phyloP scores from a whole-genome alignment of 306 rosid genomes.

The Fagus sylvatica region DNA sequence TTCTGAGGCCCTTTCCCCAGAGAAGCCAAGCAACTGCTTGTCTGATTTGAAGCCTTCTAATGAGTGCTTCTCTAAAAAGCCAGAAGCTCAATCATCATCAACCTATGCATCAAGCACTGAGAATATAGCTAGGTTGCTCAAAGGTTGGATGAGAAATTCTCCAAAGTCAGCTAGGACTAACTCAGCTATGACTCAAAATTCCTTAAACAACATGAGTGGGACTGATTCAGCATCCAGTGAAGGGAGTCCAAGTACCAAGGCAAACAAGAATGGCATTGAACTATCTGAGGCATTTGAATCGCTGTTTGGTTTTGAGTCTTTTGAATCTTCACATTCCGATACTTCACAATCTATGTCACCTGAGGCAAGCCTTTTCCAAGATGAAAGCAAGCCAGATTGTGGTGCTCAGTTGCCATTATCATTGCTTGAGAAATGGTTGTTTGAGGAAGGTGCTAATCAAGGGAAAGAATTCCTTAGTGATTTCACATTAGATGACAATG shows the following conservation, averaged over 20 bases:
- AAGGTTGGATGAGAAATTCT: slow-evolving; percentile 49
- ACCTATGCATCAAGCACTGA: slow-evolving; percentile 58
- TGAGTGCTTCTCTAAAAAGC: background rate
- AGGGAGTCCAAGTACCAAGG: slow-evolving; percentile 27
- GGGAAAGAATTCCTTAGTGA: slow-evolving; percentile 47
- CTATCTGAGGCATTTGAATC: slow-evolving; percentile 46
- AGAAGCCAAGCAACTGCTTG: slow-evolving; percentile 23
- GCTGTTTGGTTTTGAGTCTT: slow-evolving; percentile 56
- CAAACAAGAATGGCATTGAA: slow-evolving; percentile 26
- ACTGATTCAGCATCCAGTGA: slow-evolving; percentile 60
- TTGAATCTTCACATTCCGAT: slow-evolving; percentile 66
- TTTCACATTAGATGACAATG: slow-evolving; percentile 29
- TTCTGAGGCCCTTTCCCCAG: slow-evolving; percentile 70
- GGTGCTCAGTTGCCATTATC: slow-evolving; percentile 45
- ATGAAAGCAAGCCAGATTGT: slow-evolving; percentile 47
- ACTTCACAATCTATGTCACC: slow-evolving; percentile 58
- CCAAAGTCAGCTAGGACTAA: slow-evolving; percentile 25
- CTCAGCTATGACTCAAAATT: slow-evolving; percentile 31
- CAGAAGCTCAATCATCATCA: slow-evolving; percentile 8
- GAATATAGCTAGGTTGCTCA: slow-evolving; percentile 49
- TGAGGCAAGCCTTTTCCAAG: slow-evolving; percentile 51
- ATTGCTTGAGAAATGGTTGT: slow-evolving; percentile 83
- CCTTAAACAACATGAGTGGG: slow-evolving; percentile 30
- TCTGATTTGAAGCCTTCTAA: slow-evolving; percentile 30
- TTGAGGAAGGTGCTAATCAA: slow-evolving; percentile 59